These are phyloP conservation scores for Amanita molliuscula DNA, from an alignment of 768 basidiomycete genomes.

Conservation along the genomic window DNA sequence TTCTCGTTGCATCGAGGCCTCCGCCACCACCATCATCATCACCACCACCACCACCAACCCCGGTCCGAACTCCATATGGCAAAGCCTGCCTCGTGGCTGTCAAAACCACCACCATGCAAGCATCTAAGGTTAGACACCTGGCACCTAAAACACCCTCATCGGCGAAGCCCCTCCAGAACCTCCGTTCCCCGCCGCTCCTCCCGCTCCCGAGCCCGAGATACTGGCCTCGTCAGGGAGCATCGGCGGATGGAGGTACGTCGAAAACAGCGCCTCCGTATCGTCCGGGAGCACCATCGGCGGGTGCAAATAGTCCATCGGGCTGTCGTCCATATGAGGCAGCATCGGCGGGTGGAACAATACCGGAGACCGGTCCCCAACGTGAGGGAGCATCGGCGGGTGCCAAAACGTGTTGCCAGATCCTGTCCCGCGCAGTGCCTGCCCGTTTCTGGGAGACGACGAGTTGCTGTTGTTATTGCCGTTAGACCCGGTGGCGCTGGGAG, in stretches of 20 bases:
- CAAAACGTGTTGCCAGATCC: slow-evolving; percentile 43
- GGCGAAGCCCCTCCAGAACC: slow-evolving; percentile 1
- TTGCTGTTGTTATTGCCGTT: too few relatives aligned
- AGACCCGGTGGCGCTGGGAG: too few relatives aligned
- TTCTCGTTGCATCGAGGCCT: too few relatives aligned
- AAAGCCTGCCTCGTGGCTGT: background rate
- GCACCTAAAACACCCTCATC: slow-evolving; percentile 3
- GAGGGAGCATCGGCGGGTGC: slow-evolving; percentile 69
- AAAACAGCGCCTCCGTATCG: slow-evolving; percentile 43
- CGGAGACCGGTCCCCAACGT: slow-evolving; percentile 37
- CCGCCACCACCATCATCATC: too few relatives aligned
- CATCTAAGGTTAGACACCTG: too few relatives aligned
- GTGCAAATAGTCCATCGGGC: slow-evolving; percentile 67
- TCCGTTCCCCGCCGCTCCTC: background rate
- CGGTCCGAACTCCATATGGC: background rate
- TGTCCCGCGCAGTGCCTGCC: too few relatives aligned
- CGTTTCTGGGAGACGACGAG: too few relatives aligned
- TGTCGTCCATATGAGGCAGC: slow-evolving; percentile 47
- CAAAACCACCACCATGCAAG: background rate
- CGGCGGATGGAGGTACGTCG: slow-evolving; percentile 34
- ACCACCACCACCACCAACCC: too few relatives aligned
- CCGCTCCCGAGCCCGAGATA: background rate
- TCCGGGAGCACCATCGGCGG: slow-evolving; percentile 52
- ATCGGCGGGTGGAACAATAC: slow-evolving; percentile 61
- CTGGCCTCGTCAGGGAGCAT: slow-evolving; percentile 26